These are phyloP conservation scores for Neonothopanus nambi DNA, from an alignment of 1,284 basidiomycete genomes.

Conservation along the genomic window DNA sequence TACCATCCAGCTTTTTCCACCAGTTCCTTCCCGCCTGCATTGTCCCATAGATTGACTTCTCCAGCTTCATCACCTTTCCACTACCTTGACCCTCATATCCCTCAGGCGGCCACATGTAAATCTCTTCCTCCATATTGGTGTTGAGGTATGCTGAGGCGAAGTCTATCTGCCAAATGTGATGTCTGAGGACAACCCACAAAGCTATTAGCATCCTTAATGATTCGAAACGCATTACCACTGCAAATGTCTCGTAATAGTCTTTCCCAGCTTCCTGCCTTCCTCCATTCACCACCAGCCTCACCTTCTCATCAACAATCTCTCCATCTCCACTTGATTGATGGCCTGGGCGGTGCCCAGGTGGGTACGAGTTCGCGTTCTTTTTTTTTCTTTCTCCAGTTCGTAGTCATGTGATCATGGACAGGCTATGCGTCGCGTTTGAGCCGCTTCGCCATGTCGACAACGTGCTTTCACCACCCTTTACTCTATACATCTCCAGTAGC, in stretches of 20 bases:
- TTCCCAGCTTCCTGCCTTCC: background rate
- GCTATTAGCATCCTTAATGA: conserved; percentile 1
- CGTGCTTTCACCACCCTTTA: too few species aligned
- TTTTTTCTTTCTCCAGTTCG: too few species aligned
- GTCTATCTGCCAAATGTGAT: too few species aligned
- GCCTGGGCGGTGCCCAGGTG: too few species aligned
- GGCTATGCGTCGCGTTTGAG: too few species aligned
- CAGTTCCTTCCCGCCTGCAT: conserved; percentile 29
- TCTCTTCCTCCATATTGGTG: background rate
- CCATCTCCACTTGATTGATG: too few species aligned
- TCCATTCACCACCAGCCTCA: background rate
- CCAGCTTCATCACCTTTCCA: conserved; percentile 20
- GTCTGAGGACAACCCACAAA: background rate
- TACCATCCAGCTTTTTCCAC: conserved; percentile 20
- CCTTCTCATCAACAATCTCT: too few species aligned
- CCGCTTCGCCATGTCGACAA: too few species aligned
- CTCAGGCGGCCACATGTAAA: background rate
- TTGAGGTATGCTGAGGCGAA: conserved; percentile 7
- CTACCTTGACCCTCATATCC: conserved; percentile 14
- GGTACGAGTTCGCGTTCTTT: too few species aligned
- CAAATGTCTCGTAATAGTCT: conserved; percentile 19
- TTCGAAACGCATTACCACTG: background rate
- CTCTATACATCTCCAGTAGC: too few species aligned
- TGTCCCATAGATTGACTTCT: conserved; percentile 28
- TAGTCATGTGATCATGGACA: too few species aligned